A percentile compares a stretch with the other conserved stretches of the same genome.
Conservation (phyloP, 768 basidiomycete genomes). For the Termitomyces eurrhizus region DNA sequence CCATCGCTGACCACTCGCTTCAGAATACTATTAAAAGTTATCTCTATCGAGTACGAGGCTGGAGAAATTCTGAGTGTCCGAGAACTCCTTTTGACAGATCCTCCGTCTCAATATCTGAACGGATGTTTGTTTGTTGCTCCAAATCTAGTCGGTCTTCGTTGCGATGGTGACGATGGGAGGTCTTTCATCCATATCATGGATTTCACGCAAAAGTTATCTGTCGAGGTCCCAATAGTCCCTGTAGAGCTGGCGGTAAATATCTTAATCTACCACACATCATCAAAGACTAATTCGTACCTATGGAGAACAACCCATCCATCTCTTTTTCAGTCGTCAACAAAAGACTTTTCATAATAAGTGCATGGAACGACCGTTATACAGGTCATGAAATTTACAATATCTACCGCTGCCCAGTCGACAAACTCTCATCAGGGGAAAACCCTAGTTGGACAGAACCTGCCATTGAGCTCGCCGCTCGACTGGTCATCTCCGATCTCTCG, state of each 20-base stretch:
- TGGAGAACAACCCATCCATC: not conserved
- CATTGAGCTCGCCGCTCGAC: not conserved
- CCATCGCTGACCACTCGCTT: not conserved
- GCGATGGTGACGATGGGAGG: not conserved
- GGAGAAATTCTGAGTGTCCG: not conserved
- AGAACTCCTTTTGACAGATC: not conserved
- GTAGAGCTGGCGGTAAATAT: constrained; percentile 1
- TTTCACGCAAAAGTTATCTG: not conserved
- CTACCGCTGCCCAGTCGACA: constrained; percentile 1
- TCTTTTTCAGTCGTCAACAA: constrained; percentile 1
- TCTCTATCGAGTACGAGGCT: not conserved
- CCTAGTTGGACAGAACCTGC: not conserved
- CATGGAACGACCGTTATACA: not conserved
- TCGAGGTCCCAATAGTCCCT: not conserved
- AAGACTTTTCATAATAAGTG: not conserved
- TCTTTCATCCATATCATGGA: constrained; percentile 4
- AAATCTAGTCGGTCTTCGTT: constrained; percentile 6
- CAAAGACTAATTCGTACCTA: not conserved
- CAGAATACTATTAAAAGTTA: not conserved
- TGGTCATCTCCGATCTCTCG: not conserved
- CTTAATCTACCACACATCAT: not conserved
- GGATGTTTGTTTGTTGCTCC: constrained; percentile 8
- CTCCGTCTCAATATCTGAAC: not conserved
- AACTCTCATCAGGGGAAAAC: not conserved
- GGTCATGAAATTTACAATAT: not conserved